Evolutionary conservation across 2,329 filamentous ascomycete genomes (phyloP).

Genomic region (Diaporthe capsici): DNA sequence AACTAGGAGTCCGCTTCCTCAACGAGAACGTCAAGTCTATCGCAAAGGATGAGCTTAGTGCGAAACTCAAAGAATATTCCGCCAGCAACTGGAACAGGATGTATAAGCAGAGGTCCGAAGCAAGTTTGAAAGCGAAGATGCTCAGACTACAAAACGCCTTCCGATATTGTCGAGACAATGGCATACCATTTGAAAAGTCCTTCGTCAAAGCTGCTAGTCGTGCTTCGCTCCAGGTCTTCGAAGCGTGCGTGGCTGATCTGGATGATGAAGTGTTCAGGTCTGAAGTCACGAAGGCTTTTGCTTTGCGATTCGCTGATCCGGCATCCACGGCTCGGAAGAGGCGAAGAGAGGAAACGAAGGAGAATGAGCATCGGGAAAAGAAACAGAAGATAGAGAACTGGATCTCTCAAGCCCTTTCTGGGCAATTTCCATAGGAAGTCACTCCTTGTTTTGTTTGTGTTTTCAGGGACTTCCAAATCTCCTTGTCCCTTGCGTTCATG

Average conservation of each 20-base stretch:
- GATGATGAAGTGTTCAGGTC: constrained; percentile 42
- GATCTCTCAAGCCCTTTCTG: not conserved
- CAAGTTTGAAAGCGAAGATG: constrained; percentile 38
- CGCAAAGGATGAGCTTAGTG: not conserved
- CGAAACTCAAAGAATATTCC: too few species aligned
- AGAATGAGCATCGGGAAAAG: not conserved
- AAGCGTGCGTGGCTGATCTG: constrained; percentile 39
- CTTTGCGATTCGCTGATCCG: not conserved
- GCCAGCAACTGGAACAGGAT: not conserved
- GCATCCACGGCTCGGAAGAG: not conserved
- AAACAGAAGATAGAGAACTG: not conserved
- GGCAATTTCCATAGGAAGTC: not conserved
- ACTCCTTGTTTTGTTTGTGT: not conserved
- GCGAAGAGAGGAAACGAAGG: not conserved
- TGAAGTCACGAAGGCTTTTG: not conserved
- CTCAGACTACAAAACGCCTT: constrained; percentile 44
- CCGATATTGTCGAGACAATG: constrained; percentile 40
- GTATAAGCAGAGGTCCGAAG: accelerated
- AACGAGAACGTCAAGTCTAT: constrained; percentile 36
- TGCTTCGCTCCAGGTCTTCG: constrained; percentile 43
- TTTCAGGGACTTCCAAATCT: not conserved
- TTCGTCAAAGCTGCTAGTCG: constrained; percentile 44
- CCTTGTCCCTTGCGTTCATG: not conserved
- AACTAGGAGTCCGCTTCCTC: constrained; percentile 44
- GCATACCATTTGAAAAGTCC: constrained; percentile 41